Evolutionary conservation across 2,329 filamentous ascomycete species (phyloP).

Genomic region (Cordyceps fumosorosea): DNA sequence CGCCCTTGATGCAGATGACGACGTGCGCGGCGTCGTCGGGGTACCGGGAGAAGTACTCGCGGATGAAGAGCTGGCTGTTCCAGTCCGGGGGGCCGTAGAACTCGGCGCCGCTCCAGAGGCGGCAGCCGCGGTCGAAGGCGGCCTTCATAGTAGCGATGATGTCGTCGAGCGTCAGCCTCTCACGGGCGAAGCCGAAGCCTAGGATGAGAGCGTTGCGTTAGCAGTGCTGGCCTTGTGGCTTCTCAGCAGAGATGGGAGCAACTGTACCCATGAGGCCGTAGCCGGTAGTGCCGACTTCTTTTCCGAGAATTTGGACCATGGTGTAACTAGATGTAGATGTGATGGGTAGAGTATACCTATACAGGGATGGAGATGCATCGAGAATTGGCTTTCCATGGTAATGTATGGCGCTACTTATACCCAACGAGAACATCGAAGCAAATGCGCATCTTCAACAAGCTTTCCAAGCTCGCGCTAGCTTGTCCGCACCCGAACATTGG

Average conservation of each 20-base stretch:
- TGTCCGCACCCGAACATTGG: neutral
- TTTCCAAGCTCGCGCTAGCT: neutral
- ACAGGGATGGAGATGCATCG: neutral
- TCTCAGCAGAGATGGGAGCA: constrained; percentile 11
- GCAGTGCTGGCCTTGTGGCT: neutral
- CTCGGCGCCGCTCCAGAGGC: constrained; percentile 57
- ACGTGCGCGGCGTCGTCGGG: constrained; percentile 58
- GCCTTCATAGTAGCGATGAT: constrained; percentile 50
- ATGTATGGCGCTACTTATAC: neutral
- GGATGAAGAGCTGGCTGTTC: constrained; percentile 53
- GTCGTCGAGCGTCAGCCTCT: constrained; percentile 33
- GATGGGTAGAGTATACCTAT: neutral
- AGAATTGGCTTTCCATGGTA: neutral
- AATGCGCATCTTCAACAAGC: neutral
- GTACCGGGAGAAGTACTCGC: constrained; percentile 56
- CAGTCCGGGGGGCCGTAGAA: constrained; percentile 55
- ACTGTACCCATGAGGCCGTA: constrained; percentile 47
- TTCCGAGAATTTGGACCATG: constrained; percentile 34
- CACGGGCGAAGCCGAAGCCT: constrained; percentile 3
- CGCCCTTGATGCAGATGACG: constrained; percentile 57
- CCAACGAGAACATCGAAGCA: neutral
- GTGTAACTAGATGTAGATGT: neutral
- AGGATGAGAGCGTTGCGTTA: neutral
- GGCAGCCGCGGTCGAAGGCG: constrained; percentile 38
- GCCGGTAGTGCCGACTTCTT: constrained; percentile 42